A percentile compares a stretch with the other conserved stretches of the same genome.
phyloP scores from a whole-genome alignment of 352 stramenopile genomes.

The Phytopythium oedochilum region DNA sequence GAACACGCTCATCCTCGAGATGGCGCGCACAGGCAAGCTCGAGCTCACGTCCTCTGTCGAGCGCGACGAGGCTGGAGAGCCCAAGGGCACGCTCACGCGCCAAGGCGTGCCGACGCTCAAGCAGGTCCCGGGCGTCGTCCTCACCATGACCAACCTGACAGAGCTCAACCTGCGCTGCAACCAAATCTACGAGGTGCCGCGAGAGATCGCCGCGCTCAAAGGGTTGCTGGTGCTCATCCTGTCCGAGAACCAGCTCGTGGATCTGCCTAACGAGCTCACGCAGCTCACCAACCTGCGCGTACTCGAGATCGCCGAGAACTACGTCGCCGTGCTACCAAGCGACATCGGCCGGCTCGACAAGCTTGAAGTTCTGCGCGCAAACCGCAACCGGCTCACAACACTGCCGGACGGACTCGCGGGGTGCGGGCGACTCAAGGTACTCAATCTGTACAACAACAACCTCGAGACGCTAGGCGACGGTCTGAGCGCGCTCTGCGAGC shows the following conservation, averaged over 20 bases:
- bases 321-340: slow-evolving; percentile 41
- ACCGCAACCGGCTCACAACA: slow-evolving; percentile 43
- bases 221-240: slow-evolving; percentile 41
- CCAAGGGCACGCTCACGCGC: slow-evolving; percentile 45
- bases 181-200: slow-evolving; percentile 46
- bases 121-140: slow-evolving; percentile 50
- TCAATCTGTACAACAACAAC: slow-evolving; percentile 82
- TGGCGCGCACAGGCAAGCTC: slow-evolving; percentile 40
- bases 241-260: slow-evolving; percentile 56
- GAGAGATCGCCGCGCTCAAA: slow-evolving; percentile 47
- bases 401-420: slow-evolving; percentile 44
- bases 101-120: slow-evolving; percentile 39
- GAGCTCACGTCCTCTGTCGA: slow-evolving; percentile 59
- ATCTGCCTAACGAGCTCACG: slow-evolving; percentile 40
- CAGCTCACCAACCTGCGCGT: slow-evolving; percentile 41
- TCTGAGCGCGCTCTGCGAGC: slow-evolving; percentile 41
- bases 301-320: slow-evolving; percentile 54
- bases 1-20: slow-evolving; percentile 42
- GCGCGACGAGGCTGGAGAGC: slow-evolving; percentile 26
- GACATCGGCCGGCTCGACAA: slow-evolving; percentile 40
- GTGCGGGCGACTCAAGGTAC: slow-evolving; percentile 42
- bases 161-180: slow-evolving; percentile 70
- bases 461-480: slow-evolving; percentile 40
- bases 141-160: slow-evolving; percentile 48
- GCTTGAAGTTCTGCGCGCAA: slow-evolving; percentile 49